Conservation (phyloP, 768 basidiomycete genomes). For the Trametopsis cervina region DNA sequence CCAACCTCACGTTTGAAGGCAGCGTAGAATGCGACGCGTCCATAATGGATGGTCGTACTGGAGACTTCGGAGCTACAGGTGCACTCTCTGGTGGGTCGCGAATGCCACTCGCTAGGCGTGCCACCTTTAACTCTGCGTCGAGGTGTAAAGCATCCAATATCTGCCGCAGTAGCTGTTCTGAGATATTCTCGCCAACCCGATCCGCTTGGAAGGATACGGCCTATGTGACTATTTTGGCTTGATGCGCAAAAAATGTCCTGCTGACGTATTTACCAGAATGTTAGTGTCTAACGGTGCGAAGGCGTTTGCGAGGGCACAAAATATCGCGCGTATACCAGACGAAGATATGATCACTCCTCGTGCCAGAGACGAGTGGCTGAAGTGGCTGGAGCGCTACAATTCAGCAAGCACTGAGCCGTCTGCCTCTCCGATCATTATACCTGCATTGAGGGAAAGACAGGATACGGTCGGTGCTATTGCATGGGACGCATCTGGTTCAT, state of each 20-base stretch:
- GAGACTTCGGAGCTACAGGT: constrained; percentile 65
- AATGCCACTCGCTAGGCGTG: constrained; percentile 2
- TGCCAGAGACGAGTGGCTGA: constrained; percentile 48
- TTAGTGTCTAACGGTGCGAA: constrained; percentile 58
- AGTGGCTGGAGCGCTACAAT: constrained; percentile 48
- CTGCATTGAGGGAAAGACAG: constrained; percentile 37
- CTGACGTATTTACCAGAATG: constrained; percentile 33
- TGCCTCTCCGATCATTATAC: background rate
- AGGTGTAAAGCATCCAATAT: constrained; percentile 71
- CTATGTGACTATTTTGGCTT: constrained; percentile 41
- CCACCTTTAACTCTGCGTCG: background rate
- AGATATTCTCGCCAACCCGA: constrained; percentile 42
- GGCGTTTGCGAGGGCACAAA: constrained; percentile 37
- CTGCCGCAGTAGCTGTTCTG: constrained; percentile 49
- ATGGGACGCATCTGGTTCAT: constrained; percentile 34
- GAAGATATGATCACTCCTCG: constrained; percentile 43
- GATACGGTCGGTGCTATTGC: constrained; percentile 82
- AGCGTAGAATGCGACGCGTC: constrained; percentile 79
- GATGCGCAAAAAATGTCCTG: too few relatives aligned
- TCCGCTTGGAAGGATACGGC: constrained; percentile 59
- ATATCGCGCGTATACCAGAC: constrained; percentile 30
- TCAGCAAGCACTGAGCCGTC: background rate
- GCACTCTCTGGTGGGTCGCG: constrained; percentile 54
- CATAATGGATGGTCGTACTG: constrained; percentile 47
- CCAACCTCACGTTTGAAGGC: constrained; percentile 71